These are phyloP conservation scores for Ormosia semicastrata DNA, from an alignment of 306 rosid species.

Conservation along the genomic window DNA sequence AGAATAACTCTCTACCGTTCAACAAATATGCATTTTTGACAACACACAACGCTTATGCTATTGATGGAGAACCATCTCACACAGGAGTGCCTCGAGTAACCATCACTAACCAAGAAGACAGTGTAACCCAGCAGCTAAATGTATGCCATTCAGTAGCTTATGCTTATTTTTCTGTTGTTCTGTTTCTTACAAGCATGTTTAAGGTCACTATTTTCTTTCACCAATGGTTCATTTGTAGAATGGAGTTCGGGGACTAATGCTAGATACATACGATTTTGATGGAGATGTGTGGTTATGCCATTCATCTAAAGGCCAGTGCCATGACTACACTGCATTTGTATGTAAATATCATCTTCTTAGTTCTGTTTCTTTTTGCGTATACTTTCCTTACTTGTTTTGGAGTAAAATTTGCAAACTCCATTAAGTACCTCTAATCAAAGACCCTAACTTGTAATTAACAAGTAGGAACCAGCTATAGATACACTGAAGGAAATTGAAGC, in stretches of 20 bases:
- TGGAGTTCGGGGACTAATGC: conserved; percentile 69
- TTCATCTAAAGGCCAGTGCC: conserved; percentile 63
- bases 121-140: conserved; percentile 71
- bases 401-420: not conserved
- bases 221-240: conserved; percentile 42
- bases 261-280: conserved; percentile 65
- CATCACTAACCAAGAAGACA: conserved; percentile 69
- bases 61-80: conserved; percentile 68
- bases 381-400: not conserved
- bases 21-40: conserved; percentile 91
- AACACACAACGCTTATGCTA: conserved; percentile 80
- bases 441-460: not conserved
- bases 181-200: not conserved
- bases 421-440: not conserved
- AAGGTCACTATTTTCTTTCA: not conserved
- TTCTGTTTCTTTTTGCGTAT: not conserved
- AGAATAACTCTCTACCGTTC: conserved; percentile 87
- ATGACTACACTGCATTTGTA: conserved; percentile 73
- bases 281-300: conserved; percentile 81
- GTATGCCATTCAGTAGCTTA: conserved; percentile 31
- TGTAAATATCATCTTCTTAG: conserved; percentile 7
- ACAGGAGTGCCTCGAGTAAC: conserved; percentile 70
- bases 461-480: conserved; percentile 68
- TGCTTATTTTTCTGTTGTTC: not conserved
- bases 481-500: conserved; percentile 64